These are phyloP conservation scores for Arthonia radiata DNA, from an alignment of 495 filamentous ascomycete species.

Conservation along the genomic window DNA sequence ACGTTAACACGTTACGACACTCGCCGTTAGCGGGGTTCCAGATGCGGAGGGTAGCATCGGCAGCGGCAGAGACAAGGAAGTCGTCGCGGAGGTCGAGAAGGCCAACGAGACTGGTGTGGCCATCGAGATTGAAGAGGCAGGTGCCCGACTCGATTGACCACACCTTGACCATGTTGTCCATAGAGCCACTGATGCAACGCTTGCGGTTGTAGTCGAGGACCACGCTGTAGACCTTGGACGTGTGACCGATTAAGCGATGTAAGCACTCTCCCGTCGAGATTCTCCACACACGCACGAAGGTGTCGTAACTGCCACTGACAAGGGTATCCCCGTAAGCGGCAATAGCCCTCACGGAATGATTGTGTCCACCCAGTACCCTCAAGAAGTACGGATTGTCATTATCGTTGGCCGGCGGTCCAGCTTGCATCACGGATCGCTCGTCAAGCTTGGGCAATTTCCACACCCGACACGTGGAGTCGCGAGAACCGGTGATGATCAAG, in stretches of 20 bases:
- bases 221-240: conserved; percentile 90
- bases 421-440: conserved; percentile 50
- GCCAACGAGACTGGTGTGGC: conserved; percentile 81
- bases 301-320: conserved; percentile 98
- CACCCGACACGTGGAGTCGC: conserved; percentile 79
- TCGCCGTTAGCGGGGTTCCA: conserved; percentile 91
- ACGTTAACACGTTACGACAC: conserved; percentile 69
- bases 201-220: conserved; percentile 81
- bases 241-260: conserved; percentile 69
- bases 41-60: conserved; percentile 82
- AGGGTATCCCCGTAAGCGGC: conserved; percentile 86
- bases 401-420: conserved; percentile 49
- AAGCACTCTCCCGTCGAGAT: conserved; percentile 86
- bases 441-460: conserved; percentile 81
- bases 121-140: conserved; percentile 73
- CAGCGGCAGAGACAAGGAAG: conserved; percentile 78
- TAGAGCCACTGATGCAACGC: conserved; percentile 90
- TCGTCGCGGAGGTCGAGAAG: conserved; percentile 72
- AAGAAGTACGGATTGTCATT: conserved; percentile 84
- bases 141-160: conserved; percentile 87
- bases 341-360: conserved; percentile 91
- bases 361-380: conserved; percentile 62
- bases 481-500: conserved; percentile 89
- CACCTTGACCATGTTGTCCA: conserved; percentile 95
- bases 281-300: conserved; percentile 86